Conservation (phyloP, 2,329 filamentous ascomycete species). For the Mollisia scopiformis region DNA sequence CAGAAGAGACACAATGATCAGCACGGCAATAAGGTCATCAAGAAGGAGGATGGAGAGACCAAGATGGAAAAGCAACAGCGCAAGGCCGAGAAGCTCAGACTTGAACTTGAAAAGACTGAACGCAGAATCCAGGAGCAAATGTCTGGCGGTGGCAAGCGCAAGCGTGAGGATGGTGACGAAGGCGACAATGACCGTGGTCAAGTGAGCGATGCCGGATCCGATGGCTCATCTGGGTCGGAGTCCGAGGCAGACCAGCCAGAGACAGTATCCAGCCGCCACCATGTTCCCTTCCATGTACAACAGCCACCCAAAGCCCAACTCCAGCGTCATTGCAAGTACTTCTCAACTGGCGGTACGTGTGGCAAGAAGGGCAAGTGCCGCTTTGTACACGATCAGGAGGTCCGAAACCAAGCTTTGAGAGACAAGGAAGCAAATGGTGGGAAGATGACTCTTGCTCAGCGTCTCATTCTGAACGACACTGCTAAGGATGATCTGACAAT, state of each 20-base stretch:
- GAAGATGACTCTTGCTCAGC: conserved; percentile 67
- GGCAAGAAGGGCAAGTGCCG: conserved; percentile 77
- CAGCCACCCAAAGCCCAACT: conserved; percentile 61
- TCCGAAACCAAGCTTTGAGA: conserved; percentile 64
- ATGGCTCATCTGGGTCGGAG: conserved; percentile 41
- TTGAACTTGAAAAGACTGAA: conserved; percentile 71
- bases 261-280: conserved; percentile 52
- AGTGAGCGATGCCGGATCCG: conserved; percentile 34
- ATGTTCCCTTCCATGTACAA: conserved; percentile 37
- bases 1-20: conserved; percentile 36
- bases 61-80: conserved; percentile 57
- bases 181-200: conserved; percentile 60
- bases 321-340: conserved; percentile 71
- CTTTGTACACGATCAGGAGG: conserved; percentile 68
- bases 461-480: conserved; percentile 68
- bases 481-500: conserved; percentile 69
- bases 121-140: conserved; percentile 38
- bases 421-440: conserved; percentile 68
- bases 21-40: conserved; percentile 36
- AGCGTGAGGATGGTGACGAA: conserved; percentile 68
- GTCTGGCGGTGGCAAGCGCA: conserved; percentile 67
- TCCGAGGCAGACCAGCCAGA: conserved; percentile 65
- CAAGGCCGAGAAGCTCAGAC: conserved; percentile 63
- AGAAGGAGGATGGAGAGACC: conserved; percentile 54
- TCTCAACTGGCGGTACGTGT: conserved; percentile 68